A percentile compares a stretch with the other conserved stretches of the same genome.
Evolutionary conservation across 257 asterid genomes (phyloP).

Genomic region (Salvia splendens): DNA sequence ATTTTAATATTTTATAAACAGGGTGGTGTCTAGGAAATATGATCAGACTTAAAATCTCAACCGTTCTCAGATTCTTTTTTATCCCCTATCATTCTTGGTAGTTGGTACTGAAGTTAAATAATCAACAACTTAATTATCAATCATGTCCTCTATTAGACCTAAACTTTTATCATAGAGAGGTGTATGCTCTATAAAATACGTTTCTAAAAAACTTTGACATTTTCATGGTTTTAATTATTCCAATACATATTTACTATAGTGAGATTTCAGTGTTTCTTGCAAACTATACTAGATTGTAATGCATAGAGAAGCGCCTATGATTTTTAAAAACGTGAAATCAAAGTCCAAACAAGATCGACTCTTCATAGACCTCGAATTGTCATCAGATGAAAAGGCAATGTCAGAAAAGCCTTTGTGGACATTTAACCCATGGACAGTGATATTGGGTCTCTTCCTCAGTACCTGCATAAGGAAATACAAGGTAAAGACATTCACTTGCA

Average conservation of each 20-base stretch:
- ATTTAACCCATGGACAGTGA: constrained; percentile 72
- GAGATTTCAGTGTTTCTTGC: constrained; percentile 21
- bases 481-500: constrained; percentile 12
- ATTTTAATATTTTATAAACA: not conserved
- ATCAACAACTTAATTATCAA: constrained; percentile 1
- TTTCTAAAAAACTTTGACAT: not conserved
- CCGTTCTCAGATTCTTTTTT: constrained; percentile 21
- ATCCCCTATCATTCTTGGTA: not conserved
- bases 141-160: constrained; percentile 19
- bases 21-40: not conserved
- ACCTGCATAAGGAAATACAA: constrained; percentile 54
- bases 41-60: constrained; percentile 18
- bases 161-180: not conserved
- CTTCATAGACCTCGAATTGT: constrained; percentile 62
- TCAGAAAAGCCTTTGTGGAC: constrained; percentile 75
- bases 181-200: constrained; percentile 12
- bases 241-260: constrained; percentile 6
- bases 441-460: constrained; percentile 62
- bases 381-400: constrained; percentile 71
- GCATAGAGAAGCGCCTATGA: constrained; percentile 5
- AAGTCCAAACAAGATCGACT: not conserved
- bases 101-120: constrained; percentile 10
- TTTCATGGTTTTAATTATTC: constrained; percentile 4
- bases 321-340: constrained; percentile 19
- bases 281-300: constrained; percentile 23